Evolutionary conservation across 164 flowering plant genomes (phyloP).

Genomic region (Vitis riparia): DNA sequence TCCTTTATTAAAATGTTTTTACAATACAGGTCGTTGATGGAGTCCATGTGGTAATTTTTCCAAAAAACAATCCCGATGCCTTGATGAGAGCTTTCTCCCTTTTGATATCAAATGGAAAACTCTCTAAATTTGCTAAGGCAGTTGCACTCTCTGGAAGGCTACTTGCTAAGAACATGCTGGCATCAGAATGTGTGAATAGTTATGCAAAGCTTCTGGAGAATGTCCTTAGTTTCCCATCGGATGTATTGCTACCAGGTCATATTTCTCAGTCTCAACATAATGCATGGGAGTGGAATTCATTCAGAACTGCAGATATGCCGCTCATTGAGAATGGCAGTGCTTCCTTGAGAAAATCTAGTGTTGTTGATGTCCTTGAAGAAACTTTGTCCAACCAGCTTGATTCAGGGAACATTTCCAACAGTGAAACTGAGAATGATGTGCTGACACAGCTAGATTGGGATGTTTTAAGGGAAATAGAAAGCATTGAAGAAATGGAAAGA

Average conservation of each 20-base stretch:
- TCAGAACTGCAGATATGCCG: constrained; percentile 19
- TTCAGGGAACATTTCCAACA: constrained; percentile 29
- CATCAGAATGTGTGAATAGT: constrained; percentile 71
- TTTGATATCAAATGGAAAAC: constrained; percentile 60
- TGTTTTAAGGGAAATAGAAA: constrained; percentile 56
- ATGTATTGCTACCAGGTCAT: constrained; percentile 59
- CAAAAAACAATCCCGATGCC: constrained; percentile 58
- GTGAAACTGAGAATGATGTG: constrained; percentile 39
- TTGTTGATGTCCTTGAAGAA: constrained; percentile 65
- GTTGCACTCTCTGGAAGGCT: constrained; percentile 74
- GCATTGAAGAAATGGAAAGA: constrained; percentile 67
- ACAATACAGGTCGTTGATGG: constrained; percentile 75
- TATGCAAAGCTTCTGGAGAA: constrained; percentile 78
- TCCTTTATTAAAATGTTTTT: not conserved
- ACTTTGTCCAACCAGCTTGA: constrained; percentile 25
- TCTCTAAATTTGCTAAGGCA: constrained; percentile 61
- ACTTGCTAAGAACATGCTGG: constrained; percentile 76
- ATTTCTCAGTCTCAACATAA: constrained; percentile 46
- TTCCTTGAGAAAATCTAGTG: constrained; percentile 29
- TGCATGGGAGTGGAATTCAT: constrained; percentile 80
- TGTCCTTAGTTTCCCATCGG: constrained; percentile 79
- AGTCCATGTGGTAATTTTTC: constrained; percentile 65
- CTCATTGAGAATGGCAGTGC: constrained; percentile 14
- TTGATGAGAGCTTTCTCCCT: constrained; percentile 67
- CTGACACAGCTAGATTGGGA: constrained; percentile 68